These are phyloP conservation scores for Saccharomyces hybrid DNA, from an alignment of 1,139 yeast genomes.

Conservation along the genomic window DNA sequence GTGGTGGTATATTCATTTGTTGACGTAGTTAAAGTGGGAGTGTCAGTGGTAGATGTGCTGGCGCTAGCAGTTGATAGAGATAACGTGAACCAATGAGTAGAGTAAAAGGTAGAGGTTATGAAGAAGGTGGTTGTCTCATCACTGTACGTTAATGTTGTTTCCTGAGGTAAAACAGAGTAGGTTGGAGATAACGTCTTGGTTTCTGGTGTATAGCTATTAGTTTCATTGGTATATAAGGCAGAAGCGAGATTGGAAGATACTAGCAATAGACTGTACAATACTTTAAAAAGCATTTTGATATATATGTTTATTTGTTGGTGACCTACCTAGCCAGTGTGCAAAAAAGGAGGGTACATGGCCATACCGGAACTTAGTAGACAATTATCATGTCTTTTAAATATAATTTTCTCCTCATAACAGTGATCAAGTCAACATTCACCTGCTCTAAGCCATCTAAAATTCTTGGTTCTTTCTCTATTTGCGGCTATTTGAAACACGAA, in stretches of 20 bases:
- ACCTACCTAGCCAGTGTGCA: background rate
- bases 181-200: slow-evolving; percentile 21
- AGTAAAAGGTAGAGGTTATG: slow-evolving; percentile 22
- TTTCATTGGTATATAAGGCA: slow-evolving; percentile 18
- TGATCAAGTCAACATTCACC: background rate
- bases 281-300: background rate
- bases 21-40: background rate
- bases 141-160: slow-evolving; percentile 14
- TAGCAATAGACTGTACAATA: background rate
- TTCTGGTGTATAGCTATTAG: slow-evolving; percentile 11
- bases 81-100: slow-evolving; percentile 17
- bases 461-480: background rate
- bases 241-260: slow-evolving; percentile 1
- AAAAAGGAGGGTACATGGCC: background rate
- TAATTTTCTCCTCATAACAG: background rate
- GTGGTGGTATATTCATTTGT: slow-evolving; percentile 1
- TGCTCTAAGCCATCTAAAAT: background rate
- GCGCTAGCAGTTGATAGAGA: slow-evolving; percentile 2
- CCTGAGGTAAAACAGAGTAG: slow-evolving; percentile 14
- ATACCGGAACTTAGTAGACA: background rate
- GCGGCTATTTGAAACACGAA: slow-evolving; percentile 1
- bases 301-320: background rate
- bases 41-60: background rate
- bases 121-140: slow-evolving; percentile 23
- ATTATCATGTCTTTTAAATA: background rate